Percentiles rank a stretch among this genome's conserved stretches.
These are phyloP conservation scores for Scedosporium boydii DNA, from an alignment of 2,329 filamentous ascomycete species.

Conservation along the genomic window DNA sequence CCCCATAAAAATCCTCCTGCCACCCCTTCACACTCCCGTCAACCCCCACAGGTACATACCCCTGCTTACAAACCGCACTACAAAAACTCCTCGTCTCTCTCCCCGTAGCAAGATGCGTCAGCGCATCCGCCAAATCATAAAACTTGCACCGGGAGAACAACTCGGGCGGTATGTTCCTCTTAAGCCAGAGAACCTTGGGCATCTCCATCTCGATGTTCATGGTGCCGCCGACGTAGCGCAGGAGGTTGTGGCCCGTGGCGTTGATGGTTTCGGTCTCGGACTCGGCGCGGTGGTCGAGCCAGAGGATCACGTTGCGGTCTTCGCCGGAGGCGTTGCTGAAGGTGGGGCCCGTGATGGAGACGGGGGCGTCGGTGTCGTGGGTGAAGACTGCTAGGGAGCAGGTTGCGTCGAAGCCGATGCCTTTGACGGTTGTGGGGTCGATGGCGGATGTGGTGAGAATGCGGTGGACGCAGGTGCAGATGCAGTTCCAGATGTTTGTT, in stretches of 20 bases:
- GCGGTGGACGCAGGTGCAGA: constrained; percentile 77
- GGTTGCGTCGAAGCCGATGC: constrained; percentile 97
- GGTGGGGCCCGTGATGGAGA: constrained; percentile 80
- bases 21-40: constrained; percentile 96
- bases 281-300: constrained; percentile 91
- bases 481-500: constrained; percentile 90
- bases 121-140: constrained; percentile 85
- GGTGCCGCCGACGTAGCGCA: constrained; percentile 91
- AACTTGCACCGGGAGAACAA: constrained; percentile 92
- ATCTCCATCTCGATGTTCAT: constrained; percentile 99
- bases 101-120: constrained; percentile 90
- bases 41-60: constrained; percentile 90
- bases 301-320: constrained; percentile 91
- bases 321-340: constrained; percentile 66
- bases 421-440: constrained; percentile 65
- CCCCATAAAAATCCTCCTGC: constrained; percentile 87
- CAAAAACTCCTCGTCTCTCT: constrained; percentile 90
- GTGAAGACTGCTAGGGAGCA: constrained; percentile 91
- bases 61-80: constrained; percentile 95
- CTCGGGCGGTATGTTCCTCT: constrained; percentile 93
- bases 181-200: constrained; percentile 95
- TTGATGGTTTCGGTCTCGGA: constrained; percentile 93
- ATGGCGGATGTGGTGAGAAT: constrained; percentile 74
- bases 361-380: constrained; percentile 79
- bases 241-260: constrained; percentile 78